Percentiles rank a stretch among this genome's conserved stretches.
These are phyloP conservation scores for Funneliformis mosseae DNA, from an alignment of 192 early-diverging fungal species.

Conservation along the genomic window DNA sequence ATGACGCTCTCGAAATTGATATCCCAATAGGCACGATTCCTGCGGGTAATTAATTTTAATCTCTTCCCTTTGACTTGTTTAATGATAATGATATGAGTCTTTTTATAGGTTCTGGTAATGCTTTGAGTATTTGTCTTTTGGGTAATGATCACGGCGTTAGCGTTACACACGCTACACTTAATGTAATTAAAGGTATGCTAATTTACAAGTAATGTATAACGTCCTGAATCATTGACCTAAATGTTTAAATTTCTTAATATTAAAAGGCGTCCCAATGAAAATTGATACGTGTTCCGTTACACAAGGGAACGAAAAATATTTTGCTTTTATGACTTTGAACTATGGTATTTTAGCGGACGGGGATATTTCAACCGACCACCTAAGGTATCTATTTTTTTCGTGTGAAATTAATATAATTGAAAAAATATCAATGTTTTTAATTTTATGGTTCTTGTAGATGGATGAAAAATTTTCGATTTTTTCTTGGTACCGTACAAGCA, in stretches of 20 bases:
- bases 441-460: conserved; percentile 37
- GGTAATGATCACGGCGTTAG: conserved; percentile 53
- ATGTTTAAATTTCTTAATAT: conserved; percentile 34
- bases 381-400: conserved; percentile 38
- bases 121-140: conserved; percentile 49
- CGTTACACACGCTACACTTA: conserved; percentile 39
- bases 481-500: conserved; percentile 47
- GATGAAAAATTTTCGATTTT: conserved; percentile 57
- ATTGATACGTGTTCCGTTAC: conserved; percentile 60
- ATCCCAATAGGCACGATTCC: conserved; percentile 69
- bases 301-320: conserved; percentile 47
- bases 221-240: not conserved
- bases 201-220: not conserved
- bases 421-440: not conserved
- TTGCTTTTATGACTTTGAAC: conserved; percentile 58
- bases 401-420: not conserved
- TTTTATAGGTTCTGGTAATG: conserved; percentile 51
- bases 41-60: conserved; percentile 41
- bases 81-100: not conserved
- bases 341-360: conserved; percentile 61
- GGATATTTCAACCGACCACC: conserved; percentile 58
- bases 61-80: not conserved
- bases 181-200: conserved; percentile 51
- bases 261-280: conserved; percentile 47
- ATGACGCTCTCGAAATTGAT: conserved; percentile 62